Percentiles rank a stretch among this genome's conserved stretches.
Conservation (phyloP, 2,329 filamentous ascomycete genomes). For the Thelonectria olida region DNA sequence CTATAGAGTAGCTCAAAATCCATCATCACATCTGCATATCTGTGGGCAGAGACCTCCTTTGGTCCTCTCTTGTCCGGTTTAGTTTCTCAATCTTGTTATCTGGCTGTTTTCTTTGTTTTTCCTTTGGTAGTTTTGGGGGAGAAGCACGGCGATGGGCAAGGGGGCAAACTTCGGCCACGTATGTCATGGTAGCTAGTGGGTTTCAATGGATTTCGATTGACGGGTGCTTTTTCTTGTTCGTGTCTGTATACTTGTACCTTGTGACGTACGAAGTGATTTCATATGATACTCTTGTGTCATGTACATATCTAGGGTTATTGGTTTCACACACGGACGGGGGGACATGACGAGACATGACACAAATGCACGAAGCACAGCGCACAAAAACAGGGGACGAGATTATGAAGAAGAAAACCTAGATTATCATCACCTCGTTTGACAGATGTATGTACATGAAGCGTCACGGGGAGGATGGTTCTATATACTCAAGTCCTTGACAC, state of each 20-base stretch:
- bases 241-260: not conserved
- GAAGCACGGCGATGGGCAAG: conserved; percentile 42
- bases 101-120: conserved; percentile 31
- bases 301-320: not conserved
- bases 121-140: conserved; percentile 22
- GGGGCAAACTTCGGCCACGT: conserved; percentile 33
- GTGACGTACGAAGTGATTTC: not conserved
- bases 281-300: not conserved
- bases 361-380: no score
- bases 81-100: conserved; percentile 8
- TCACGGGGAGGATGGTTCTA: conserved; percentile 8
- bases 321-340: not conserved
- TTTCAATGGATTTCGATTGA: conserved; percentile 36
- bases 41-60: not conserved
- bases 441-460: conserved; percentile 18
- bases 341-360: not conserved
- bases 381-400: not conserved
- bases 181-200: conserved; percentile 36
- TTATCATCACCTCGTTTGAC: conserved; percentile 21
- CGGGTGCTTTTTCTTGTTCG: conserved; percentile 1
- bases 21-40: not conserved
- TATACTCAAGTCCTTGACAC: conserved; percentile 12
- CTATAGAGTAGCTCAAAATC: not conserved
- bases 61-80: not conserved
- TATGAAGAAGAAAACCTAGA: conserved; percentile 5